Conservation (phyloP, 1,139 yeast species). For the Taphrina populina region DNA sequence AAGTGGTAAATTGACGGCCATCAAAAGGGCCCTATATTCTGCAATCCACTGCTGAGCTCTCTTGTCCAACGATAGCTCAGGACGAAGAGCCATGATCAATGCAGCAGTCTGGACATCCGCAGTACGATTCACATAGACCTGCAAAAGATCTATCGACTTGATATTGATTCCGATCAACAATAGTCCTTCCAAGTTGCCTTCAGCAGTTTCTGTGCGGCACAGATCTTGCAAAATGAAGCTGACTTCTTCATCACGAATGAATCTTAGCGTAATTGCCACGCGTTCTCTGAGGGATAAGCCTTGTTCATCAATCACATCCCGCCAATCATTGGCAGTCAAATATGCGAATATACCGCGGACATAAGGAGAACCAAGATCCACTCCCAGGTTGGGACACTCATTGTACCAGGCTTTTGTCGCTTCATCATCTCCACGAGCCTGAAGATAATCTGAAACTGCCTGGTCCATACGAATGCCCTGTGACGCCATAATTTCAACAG, state of each 20-base stretch:
- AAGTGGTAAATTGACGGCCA: constrained; percentile 80
- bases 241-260: constrained; percentile 58
- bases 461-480: constrained; percentile 56
- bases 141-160: constrained; percentile 73
- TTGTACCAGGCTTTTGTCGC: constrained; percentile 88
- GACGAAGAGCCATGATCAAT: constrained; percentile 71
- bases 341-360: constrained; percentile 88
- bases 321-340: constrained; percentile 93
- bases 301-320: constrained; percentile 89
- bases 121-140: constrained; percentile 83
- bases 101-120: constrained; percentile 94
- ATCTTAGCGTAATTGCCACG: constrained; percentile 83
- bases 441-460: constrained; percentile 89
- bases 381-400: constrained; percentile 82
- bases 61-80: constrained; percentile 71
- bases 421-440: constrained; percentile 11
- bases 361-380: constrained; percentile 85
- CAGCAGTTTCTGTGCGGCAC: constrained; percentile 65
- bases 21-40: constrained; percentile 68
- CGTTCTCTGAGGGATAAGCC: constrained; percentile 85
- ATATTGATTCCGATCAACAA: constrained; percentile 88
- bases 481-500: constrained; percentile 64
- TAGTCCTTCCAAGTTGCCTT: constrained; percentile 88
- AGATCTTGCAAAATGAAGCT: constrained; percentile 50
- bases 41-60: constrained; percentile 36